phyloP scores from a whole-genome alignment of 2,329 filamentous ascomycete genomes.

The Zarea fungicola region DNA sequence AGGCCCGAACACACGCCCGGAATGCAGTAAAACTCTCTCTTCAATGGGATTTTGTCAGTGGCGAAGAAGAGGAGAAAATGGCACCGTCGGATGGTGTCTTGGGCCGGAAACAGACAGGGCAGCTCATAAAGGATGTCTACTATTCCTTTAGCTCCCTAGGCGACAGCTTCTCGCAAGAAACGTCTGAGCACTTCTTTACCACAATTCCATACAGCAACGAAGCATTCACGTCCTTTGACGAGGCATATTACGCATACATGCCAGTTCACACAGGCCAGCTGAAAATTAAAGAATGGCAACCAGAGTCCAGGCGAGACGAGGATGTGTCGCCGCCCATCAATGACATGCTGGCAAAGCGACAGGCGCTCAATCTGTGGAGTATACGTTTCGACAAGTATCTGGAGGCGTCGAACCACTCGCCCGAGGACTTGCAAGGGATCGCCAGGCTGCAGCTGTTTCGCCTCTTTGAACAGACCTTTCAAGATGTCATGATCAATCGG shows the following conservation, averaged over 20 bases:
- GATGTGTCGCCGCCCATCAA: not conserved
- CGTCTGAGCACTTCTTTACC: not conserved
- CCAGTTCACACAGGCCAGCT: conserved; percentile 3
- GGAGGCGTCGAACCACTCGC: not conserved
- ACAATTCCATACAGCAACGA: not conserved
- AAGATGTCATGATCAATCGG: conserved; percentile 6
- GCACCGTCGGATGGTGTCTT: conserved; percentile 2
- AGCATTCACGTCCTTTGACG: conserved; percentile 5
- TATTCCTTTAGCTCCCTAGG: conserved; percentile 9
- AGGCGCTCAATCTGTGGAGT: conserved; percentile 1
- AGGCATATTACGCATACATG: conserved; percentile 11
- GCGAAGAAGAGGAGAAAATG: not conserved
- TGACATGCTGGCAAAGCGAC: conserved; percentile 2
- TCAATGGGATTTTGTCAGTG: conserved; percentile 15
- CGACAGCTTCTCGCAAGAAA: not conserved
- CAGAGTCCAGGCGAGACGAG: not conserved
- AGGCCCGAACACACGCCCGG: conserved; percentile 14
- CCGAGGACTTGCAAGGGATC: not conserved
- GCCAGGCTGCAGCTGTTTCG: conserved; percentile 5
- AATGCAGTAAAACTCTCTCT: conserved; percentile 13
- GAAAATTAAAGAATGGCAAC: conserved; percentile 2
- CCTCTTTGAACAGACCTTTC: conserved; percentile 7
- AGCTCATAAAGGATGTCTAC: conserved; percentile 15
- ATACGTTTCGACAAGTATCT: conserved; percentile 1
- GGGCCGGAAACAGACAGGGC: not conserved